Conservation (phyloP, 495 filamentous ascomycete species). For the Sabuloglossum arenarium region DNA sequence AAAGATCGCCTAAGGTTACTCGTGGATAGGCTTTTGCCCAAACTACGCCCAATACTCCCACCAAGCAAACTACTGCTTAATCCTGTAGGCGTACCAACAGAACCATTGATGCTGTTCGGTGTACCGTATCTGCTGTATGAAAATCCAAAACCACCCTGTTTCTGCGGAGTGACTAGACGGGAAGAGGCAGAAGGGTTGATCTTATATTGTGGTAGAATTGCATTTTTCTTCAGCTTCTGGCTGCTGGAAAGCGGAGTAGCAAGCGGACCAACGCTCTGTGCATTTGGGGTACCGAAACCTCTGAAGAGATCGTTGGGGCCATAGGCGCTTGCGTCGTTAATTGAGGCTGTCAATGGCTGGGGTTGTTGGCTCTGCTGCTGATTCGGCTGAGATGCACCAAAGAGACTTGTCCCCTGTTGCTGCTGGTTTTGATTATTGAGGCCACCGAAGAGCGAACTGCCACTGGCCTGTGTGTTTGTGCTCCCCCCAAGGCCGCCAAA, state of each 20-base stretch:
- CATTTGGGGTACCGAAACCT: conserved; percentile 38
- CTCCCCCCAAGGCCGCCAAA: not conserved
- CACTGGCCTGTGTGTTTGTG: conserved; percentile 1
- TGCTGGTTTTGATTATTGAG: conserved; percentile 20
- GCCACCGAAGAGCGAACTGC: conserved; percentile 20
- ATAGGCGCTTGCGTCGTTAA: conserved; percentile 60
- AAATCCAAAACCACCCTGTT: conserved; percentile 65
- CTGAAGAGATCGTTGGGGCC: conserved; percentile 64
- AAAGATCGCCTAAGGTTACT: conserved; percentile 47
- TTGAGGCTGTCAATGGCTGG: conserved; percentile 52
- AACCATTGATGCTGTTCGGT: conserved; percentile 46
- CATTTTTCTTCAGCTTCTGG: conserved; percentile 48
- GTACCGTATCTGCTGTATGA: conserved; percentile 77
- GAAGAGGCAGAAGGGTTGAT: conserved; percentile 62
- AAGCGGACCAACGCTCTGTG: conserved; percentile 55
- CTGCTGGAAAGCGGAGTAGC: conserved; percentile 67
- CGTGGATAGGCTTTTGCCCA: conserved; percentile 43
- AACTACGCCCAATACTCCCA: conserved; percentile 31
- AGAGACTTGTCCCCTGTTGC: conserved; percentile 7
- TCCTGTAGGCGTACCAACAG: conserved; percentile 43
- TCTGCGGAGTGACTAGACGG: conserved; percentile 62
- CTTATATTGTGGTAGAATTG: conserved; percentile 70
- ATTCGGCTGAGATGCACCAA: conserved; percentile 23
- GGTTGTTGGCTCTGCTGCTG: conserved; percentile 34
- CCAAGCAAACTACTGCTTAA: conserved; percentile 40